Evolutionary conservation across 2,329 filamentous ascomycete genomes (phyloP).

Genomic region (Cladophialophora immunda): DNA sequence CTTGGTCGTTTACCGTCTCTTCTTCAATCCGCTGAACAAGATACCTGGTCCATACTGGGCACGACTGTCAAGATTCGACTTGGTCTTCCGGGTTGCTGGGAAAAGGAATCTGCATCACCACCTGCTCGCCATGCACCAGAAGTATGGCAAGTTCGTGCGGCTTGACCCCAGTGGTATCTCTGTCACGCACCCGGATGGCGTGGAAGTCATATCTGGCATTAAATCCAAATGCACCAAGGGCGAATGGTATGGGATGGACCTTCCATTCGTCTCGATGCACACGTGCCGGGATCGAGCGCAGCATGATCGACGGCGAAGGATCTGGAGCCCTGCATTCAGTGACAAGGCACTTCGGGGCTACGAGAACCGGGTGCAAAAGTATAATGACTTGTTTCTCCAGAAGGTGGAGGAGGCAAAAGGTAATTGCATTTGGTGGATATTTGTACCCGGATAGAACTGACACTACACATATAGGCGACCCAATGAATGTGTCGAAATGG

Average conservation of each 20-base stretch:
- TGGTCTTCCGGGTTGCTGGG: constrained; percentile 14
- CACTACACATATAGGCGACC: constrained; percentile 17
- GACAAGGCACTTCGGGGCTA: constrained; percentile 53
- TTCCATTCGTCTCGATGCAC: constrained; percentile 50
- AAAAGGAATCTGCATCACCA: constrained; percentile 23
- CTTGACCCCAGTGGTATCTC: constrained; percentile 37
- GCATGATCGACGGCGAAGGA: constrained; percentile 51
- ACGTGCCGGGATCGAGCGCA: constrained; percentile 47
- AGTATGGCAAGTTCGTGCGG: constrained; percentile 38
- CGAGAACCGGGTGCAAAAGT: constrained; percentile 48
- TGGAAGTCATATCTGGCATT: constrained; percentile 50
- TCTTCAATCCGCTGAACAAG: constrained; percentile 44
- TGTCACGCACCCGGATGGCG: constrained; percentile 38
- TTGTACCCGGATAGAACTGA: background rate
- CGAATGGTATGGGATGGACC: constrained; percentile 51
- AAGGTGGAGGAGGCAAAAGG: constrained; percentile 43
- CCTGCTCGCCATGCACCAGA: constrained; percentile 30
- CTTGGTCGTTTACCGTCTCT: constrained; percentile 44
- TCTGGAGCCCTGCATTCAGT: constrained; percentile 55
- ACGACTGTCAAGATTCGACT: constrained; percentile 32
- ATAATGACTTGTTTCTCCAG: constrained; percentile 48
- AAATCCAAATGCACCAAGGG: constrained; percentile 52
- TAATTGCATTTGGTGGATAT: background rate
- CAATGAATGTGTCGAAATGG: constrained; percentile 51
- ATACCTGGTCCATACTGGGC: constrained; percentile 46